phyloP scores from a whole-genome alignment of 345 rosid genomes.

The Gossypium stocksii region DNA sequence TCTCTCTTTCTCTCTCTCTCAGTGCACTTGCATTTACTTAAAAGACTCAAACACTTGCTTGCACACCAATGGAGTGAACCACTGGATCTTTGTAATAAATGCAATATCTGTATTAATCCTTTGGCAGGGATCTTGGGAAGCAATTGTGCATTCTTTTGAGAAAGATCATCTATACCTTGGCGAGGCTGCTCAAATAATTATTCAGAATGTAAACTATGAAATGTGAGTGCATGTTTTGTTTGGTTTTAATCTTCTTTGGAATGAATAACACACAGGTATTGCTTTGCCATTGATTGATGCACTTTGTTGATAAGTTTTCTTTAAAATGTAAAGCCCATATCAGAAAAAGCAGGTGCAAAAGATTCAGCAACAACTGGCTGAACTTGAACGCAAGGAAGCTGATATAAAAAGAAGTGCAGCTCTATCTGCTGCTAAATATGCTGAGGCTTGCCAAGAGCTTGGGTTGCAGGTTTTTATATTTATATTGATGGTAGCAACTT shows the following conservation, averaged over 20 bases:
- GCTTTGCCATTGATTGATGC: background rate
- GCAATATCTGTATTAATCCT: background rate
- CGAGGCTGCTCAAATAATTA: constrained; percentile 87
- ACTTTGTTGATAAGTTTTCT: constrained; percentile 16
- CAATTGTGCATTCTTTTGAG: constrained; percentile 71
- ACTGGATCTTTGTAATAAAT: background rate
- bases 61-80: background rate
- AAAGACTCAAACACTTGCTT: background rate
- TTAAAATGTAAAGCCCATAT: constrained; percentile 55
- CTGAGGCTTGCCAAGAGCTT: constrained; percentile 92
- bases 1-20: background rate
- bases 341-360: constrained; percentile 96
- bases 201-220: constrained; percentile 90
- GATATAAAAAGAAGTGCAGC: constrained; percentile 83
- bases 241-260: constrained; percentile 8
- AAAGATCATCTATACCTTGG: constrained; percentile 88
- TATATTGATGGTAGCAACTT: constrained; percentile 17
- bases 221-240: constrained; percentile 50
- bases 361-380: constrained; percentile 80
- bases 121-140: constrained; percentile 83
- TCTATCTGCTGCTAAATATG: constrained; percentile 76
- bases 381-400: constrained; percentile 89
- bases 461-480: constrained; percentile 67
- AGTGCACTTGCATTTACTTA: background rate
- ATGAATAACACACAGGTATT: background rate